Base-by-base conservation (phyloP, 208 protist species). In the Tritrichomonas foetus region DNA sequence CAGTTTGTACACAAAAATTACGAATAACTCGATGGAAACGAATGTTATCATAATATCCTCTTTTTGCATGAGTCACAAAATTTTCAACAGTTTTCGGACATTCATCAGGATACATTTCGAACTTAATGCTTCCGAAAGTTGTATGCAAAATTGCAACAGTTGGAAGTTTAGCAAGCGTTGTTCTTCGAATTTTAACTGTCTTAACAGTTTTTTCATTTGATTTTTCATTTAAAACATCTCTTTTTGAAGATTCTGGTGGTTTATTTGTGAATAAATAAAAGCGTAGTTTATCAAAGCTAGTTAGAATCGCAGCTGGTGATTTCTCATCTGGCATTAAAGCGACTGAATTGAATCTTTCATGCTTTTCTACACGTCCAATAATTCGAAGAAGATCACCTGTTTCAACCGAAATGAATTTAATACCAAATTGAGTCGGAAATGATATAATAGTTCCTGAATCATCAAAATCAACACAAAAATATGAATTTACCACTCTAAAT, bases 1-100 rank as follows among this genome's bases (percentile, higher is more conserved):
- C 95, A 25, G 93, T 92, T 49, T 96, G 95, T 8, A 97, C 94
- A 96, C 97, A 97, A 93, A 98, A 98, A 93, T 96, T 95, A 27
- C 94, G 93, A n/a, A 97, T 97, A 61, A 95, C 64, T 36, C 97
- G 94, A 94, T 97, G 96, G 94, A 98, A 97, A 47, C 16, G 57
- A 0, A 95, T 93, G 74, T 94, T 95, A 69, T 97, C 94, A 92
- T 97, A 98, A 94, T 97, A 97, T 30, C 96, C 96, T 20, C 44
- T 13, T 47, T 94, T 72, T 47, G 47, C 33, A 44, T 72, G 57
- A 49, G 50, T 69, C 3, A 69, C 57, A 33, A 93, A 93, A 36
- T 93, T 93, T 66, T 93, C 89, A 27, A 93, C 89, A 36, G 89
- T 93, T 3, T 53, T 9, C 16, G 89, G 89, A 27, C 89, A 93